Base-by-base conservation (phyloP, 2,329 filamentous ascomycete genomes). In the Annulohypoxylon truncatum region DNA sequence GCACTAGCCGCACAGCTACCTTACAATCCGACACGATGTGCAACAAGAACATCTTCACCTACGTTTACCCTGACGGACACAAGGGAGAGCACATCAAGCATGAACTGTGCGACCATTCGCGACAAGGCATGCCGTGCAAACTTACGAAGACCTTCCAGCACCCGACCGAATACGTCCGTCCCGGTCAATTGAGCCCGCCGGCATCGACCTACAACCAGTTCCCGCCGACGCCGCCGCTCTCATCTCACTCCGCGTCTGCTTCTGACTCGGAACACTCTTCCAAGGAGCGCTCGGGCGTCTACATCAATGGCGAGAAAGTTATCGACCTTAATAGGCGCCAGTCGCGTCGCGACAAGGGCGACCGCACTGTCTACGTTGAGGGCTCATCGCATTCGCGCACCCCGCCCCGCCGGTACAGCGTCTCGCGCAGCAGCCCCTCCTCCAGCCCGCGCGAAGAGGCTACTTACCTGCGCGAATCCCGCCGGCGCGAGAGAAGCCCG, bases 61-160 rank as follows among this genome's bases (percentile, higher is more conserved):
- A 83, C 73, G 72, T 81, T 71, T 81, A 82, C 78, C 79, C 83
- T 2, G 81, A 85, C 74, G 82, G 82, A 61, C 79, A 76, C 51
- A 73, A 75, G 52, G 70, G 73, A 33, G 76, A 78, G 51, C 79
- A 80, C 58, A 74, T 77, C 5, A 73, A 77, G 29, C 71, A 71
- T 7, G 65, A 71, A 1, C 74, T 79, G 38, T 83, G 83, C 77
- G 68, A 75, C 9, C 71, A 77, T 15, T 79, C 82, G 47, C 79
- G 79, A 18, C 73, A 78, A 47, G 79, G 79, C 60, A 73, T 77
- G 28, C 79, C 79, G 58, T 86, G 84, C 78, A 61, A 77, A 67
- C 77, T 78, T 66, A 79, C 80, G 44, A 75, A 77, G 67, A 72
- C 79, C 53, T 77, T 82, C 69, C 76, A 81, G 68, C 81, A 84